Evolutionary conservation across 2,329 filamentous ascomycete species (phyloP), one percentile per base, ranked within the genome.

Genomic region (Fusarium incarnatum): DNA sequence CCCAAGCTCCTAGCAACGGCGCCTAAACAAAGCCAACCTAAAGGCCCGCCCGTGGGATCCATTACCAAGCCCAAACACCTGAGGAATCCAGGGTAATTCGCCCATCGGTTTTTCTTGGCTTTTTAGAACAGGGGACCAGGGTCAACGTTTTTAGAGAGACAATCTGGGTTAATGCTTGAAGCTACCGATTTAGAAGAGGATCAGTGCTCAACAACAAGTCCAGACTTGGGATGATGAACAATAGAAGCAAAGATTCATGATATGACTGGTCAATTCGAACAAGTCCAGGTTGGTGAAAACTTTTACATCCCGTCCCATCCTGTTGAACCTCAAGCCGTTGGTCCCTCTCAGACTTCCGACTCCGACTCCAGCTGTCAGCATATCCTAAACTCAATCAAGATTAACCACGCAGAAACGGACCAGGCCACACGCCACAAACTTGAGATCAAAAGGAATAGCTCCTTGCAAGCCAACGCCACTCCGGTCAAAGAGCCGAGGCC

Each of bases 1-100:
- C 63, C 66, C 60, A 60, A 73, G 67, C 73, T 75, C 68, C 73
- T 70, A 72, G 73, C 73, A 75, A 74, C 72, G 73, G 73, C 68
- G 71, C 60, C 71, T 74, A 71, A 71, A 67, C 62, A 71, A 71
- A 66, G 68, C 68, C 68, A 71, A 67, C 64, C 58, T 54, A 55
- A 60, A 61, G 63, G 44, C 55, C 55, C 61, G 44, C 63, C 48
- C 61, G 61, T 66, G 53, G 34, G 34, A 37, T 37, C 34, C 34
- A 37, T 37, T 46, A 66, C 55, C 37, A 55, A 66, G 55, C 30
- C 42, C 42, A 66, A 66, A 66, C 40, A 46, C 32, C 55, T 66
- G 37, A 61, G 63, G 55, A 66, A 65, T 65, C 34, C 41, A 65
- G 46, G 34, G 61, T 63, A 53, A 48, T 67, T 65, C 47, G 25